Percentiles rank a stretch among this genome's conserved stretches.
These are phyloP conservation scores for Erythrophleum ivorense DNA, from an alignment of 331 rosid genomes.

Conservation along the genomic window DNA sequence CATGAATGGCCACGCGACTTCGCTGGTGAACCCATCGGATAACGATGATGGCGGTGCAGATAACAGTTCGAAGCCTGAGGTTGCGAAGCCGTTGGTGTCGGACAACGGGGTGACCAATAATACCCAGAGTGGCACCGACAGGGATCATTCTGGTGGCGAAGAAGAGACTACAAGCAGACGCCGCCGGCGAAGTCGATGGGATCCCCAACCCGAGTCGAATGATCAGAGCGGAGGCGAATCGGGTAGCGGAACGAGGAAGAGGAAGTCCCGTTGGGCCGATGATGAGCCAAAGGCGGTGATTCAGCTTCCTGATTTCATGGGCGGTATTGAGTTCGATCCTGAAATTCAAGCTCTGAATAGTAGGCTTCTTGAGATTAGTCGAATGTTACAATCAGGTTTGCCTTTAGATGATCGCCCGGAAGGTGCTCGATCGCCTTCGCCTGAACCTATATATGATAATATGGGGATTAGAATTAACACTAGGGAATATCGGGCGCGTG, in stretches of 20 bases:
- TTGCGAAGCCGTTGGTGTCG: slow-evolving; percentile 56
- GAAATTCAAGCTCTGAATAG: slow-evolving; percentile 97
- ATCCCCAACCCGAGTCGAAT: slow-evolving; percentile 88
- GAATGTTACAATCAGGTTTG: slow-evolving; percentile 91
- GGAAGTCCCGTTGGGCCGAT: slow-evolving; percentile 96
- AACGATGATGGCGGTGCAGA: background rate
- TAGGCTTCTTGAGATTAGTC: slow-evolving; percentile 92
- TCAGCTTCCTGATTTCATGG: slow-evolving; percentile 99
- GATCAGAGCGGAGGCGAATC: slow-evolving; percentile 62
- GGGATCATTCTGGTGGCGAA: slow-evolving; percentile 86
- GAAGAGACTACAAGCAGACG: slow-evolving; percentile 89
- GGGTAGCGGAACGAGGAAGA: slow-evolving; percentile 66
- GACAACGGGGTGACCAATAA: slow-evolving; percentile 75
- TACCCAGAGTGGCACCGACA: slow-evolving; percentile 84
- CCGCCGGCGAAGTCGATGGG: slow-evolving; percentile 91
- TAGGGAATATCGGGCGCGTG: slow-evolving; percentile 93
- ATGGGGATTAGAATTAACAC: slow-evolving; percentile 92
- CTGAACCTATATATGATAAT: slow-evolving; percentile 93
- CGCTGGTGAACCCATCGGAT: slow-evolving; percentile 17
- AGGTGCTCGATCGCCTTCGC: slow-evolving; percentile 97
- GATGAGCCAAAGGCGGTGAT: slow-evolving; percentile 90
- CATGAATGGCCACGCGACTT: background rate
- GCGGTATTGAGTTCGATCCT: slow-evolving; percentile 95
- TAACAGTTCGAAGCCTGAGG: slow-evolving; percentile 31
- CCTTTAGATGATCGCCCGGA: slow-evolving; percentile 95